These are phyloP conservation scores for Euphorbia corollata DNA, from an alignment of 441 rosid genomes.

Conservation along the genomic window DNA sequence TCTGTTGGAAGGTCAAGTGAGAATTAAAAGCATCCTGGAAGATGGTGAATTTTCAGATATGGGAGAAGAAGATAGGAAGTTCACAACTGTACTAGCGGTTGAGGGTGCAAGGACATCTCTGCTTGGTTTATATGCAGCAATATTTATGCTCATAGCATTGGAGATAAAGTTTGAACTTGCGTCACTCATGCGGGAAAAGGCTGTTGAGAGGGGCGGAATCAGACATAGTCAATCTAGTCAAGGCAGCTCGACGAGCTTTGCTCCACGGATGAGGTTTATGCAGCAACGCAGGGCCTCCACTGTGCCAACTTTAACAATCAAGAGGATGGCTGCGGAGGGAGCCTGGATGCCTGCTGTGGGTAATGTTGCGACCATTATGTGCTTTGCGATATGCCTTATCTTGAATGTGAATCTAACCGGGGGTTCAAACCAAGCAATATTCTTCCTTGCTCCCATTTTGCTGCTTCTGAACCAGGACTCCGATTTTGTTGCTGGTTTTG, in stretches of 20 bases:
- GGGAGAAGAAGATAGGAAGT: slow-evolving; percentile 72
- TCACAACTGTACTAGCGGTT: slow-evolving; percentile 72
- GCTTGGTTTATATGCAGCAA: slow-evolving; percentile 90
- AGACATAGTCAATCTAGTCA: slow-evolving; percentile 53
- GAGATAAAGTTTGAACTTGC: slow-evolving; percentile 90
- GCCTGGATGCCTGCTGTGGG: slow-evolving; percentile 99
- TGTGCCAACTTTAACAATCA: slow-evolving; percentile 67
- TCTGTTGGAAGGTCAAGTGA: slow-evolving; percentile 88
- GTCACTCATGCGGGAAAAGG: slow-evolving; percentile 80
- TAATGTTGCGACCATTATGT: slow-evolving; percentile 83
- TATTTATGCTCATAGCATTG: slow-evolving; percentile 93
- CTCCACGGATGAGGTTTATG: slow-evolving; percentile 84
- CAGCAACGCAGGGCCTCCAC: slow-evolving; percentile 78
- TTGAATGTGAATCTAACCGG: slow-evolving; percentile 76
- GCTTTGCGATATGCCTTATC: slow-evolving; percentile 92
- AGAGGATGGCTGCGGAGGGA: slow-evolving; percentile 90
- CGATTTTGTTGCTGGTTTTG: slow-evolving; percentile 87
- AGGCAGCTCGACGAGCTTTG: slow-evolving; percentile 43
- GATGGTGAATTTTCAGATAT: slow-evolving; percentile 45
- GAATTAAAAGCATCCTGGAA: slow-evolving; percentile 57
- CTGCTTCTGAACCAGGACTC: slow-evolving; percentile 96
- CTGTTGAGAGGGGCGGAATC: slow-evolving; percentile 58
- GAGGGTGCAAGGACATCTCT: slow-evolving; percentile 98
- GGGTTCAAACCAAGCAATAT: slow-evolving; percentile 93
- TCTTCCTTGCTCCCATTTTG: slow-evolving; percentile 90